Conservation (phyloP, 2,329 filamentous ascomycete species). For the Coleophoma crateriformis region DNA sequence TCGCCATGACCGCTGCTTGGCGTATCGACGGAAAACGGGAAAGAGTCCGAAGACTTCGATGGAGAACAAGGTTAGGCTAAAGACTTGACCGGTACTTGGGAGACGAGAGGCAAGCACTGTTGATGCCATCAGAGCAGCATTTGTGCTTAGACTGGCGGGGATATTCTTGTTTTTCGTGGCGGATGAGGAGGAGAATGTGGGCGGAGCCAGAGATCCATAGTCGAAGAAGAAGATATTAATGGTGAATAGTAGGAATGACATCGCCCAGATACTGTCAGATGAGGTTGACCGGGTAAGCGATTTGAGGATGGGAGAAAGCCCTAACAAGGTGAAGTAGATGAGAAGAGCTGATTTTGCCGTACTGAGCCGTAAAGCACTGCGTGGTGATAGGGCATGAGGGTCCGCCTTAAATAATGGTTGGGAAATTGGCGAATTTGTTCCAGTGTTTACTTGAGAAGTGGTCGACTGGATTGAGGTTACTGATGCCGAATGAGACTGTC, state of each 20-base stretch:
- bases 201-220: constrained; percentile 55
- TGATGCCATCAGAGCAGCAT: constrained; percentile 92
- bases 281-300: constrained; percentile 92
- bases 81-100: constrained; percentile 87
- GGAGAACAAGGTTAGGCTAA: constrained; percentile 88
- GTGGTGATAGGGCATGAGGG: constrained; percentile 22
- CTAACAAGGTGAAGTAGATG: constrained; percentile 88
- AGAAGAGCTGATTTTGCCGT: constrained; percentile 89
- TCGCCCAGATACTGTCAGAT: constrained; percentile 93
- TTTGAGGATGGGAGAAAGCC: constrained; percentile 90
- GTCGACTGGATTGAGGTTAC: constrained; percentile 48
- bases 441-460: constrained; percentile 12
- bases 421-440: constrained; percentile 26
- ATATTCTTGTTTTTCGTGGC: constrained; percentile 21
- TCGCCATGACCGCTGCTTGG: constrained; percentile 74
- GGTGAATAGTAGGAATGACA: constrained; percentile 86
- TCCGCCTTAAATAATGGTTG: constrained; percentile 5
- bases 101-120: constrained; percentile 89
- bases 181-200: constrained; percentile 58
- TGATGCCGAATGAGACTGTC: constrained; percentile 47
- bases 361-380: constrained; percentile 58
- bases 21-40: constrained; percentile 90
- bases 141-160: constrained; percentile 73
- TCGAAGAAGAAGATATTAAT: constrained; percentile 99
- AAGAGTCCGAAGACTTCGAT: constrained; percentile 98